phyloP scores from a whole-genome alignment of 768 basidiomycete species.

The Suillus hirtellus region DNA sequence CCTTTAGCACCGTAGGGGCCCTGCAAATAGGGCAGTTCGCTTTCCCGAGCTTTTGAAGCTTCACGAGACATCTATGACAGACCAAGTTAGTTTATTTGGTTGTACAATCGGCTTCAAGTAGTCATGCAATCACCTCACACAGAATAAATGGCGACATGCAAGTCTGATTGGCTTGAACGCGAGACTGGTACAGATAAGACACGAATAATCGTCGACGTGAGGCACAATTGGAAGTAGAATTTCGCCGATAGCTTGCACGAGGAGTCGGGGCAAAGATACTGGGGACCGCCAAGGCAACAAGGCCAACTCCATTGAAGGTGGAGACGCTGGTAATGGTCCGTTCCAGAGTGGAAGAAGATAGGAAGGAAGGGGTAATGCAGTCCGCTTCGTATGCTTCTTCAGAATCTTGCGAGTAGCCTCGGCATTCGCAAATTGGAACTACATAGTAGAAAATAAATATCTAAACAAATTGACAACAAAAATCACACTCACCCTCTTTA shows the following conservation, averaged over 20 bases:
- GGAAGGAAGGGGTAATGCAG: constrained; percentile 67
- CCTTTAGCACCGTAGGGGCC: constrained; percentile 70
- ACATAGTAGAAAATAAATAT: not conserved
- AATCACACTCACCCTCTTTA: constrained; percentile 62
- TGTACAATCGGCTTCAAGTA: not conserved
- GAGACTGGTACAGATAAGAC: constrained; percentile 84
- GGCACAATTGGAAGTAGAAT: constrained; percentile 81
- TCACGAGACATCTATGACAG: constrained; percentile 64
- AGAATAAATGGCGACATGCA: constrained; percentile 76
- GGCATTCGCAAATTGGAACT: constrained; percentile 83
- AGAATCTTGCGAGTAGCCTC: constrained; percentile 92
- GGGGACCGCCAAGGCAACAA: constrained; percentile 22
- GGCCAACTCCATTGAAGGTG: constrained; percentile 33
- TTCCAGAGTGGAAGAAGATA: constrained; percentile 24
- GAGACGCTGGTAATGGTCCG: constrained; percentile 15
- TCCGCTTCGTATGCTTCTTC: constrained; percentile 92
- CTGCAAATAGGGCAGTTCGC: constrained; percentile 85
- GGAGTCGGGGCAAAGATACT: constrained; percentile 55
- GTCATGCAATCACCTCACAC: constrained; percentile 48
- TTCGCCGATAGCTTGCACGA: constrained; percentile 83
- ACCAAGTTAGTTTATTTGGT: constrained; percentile 16
- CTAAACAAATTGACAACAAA: not conserved
- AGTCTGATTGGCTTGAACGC: constrained; percentile 93
- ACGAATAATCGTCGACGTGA: constrained; percentile 80
- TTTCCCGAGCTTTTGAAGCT: constrained; percentile 84